Evolutionary conservation across 805 yeast genomes (phyloP), one percentile per base, ranked within the genome.

Genomic region (Candida nanaspora): DNA sequence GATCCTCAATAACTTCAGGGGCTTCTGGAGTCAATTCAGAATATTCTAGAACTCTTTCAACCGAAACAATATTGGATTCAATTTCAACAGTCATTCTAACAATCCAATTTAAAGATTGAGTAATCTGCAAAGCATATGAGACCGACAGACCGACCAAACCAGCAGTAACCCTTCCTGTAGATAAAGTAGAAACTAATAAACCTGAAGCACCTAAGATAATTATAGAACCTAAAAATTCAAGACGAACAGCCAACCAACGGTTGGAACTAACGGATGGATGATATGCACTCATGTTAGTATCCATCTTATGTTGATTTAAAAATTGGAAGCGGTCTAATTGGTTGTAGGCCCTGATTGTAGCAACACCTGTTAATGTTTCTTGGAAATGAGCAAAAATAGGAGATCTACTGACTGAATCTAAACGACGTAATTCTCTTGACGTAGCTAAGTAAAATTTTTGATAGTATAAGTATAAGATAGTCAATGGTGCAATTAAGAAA

Each of bases 61-160:
- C 82, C 1, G 83, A 75, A 20, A 93, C 98, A 66, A 93, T 89
- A 62, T 88, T 91, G 11, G 97, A 88, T 63, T 93, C 98, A 35
- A 93, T 96, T 53, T 93, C 98, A 34, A 93, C 98, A 0, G 97
- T 86, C 98, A 89, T 91, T 66, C 99, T 77, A 25, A 93, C 98
- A 63, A 93, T 87, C 97, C 97, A 91, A 62, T 88, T 91, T 63
- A 93, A 74, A 0, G 96, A 75, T 63, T 88, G 96, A 0, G 99
- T 93, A 45, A 89, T 76, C 61, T 87, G 95, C 47, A 93, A 70
- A 2, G 98, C 91, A 63, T 93, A 94, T 36, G 95, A 83, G 52
- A 93, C 84, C 19, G 96, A 82, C 52, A 93, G 71, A 70, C 99
- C 99, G 54, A 89, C 89, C 56, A 86, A 66, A 64, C 98, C 98